Percentiles rank a stretch among this genome's conserved stretches.
phyloP scores from a whole-genome alignment of 257 asterid species.

The Lavandula angustifolia region DNA sequence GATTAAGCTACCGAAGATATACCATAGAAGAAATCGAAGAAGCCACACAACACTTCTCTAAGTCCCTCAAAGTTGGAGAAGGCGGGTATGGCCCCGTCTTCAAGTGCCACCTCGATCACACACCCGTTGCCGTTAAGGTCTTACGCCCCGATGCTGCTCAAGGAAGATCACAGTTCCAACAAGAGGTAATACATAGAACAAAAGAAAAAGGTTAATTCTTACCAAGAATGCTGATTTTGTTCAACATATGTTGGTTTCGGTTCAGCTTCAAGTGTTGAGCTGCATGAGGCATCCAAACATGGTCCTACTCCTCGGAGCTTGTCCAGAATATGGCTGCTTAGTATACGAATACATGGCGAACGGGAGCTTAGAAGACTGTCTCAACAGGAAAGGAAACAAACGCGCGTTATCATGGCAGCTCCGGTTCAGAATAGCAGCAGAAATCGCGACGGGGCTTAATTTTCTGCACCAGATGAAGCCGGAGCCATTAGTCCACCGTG shows the following conservation, averaged over 20 bases:
- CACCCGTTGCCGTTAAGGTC: constrained; percentile 79
- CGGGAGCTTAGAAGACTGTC: constrained; percentile 87
- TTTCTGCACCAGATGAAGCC: constrained; percentile 93
- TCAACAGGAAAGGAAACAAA: constrained; percentile 45
- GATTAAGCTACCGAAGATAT: constrained; percentile 59
- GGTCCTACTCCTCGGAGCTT: constrained; percentile 90
- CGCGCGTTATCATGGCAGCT: constrained; percentile 74
- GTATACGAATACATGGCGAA: constrained; percentile 83
- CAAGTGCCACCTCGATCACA: constrained; percentile 80
- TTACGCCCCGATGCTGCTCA: constrained; percentile 87
- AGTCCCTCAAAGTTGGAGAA: constrained; percentile 72
- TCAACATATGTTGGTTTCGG: not conserved
- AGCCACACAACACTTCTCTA: constrained; percentile 63
- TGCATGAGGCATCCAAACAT: constrained; percentile 89
- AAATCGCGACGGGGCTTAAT: constrained; percentile 68
- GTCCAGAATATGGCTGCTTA: constrained; percentile 90
- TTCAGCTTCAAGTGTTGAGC: constrained; percentile 78
- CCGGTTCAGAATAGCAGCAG: constrained; percentile 79
- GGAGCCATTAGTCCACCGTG: constrained; percentile 92
- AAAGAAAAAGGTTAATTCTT: not conserved
- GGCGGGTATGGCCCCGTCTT: constrained; percentile 96
- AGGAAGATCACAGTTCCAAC: constrained; percentile 81
- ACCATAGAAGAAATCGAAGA: constrained; percentile 77
- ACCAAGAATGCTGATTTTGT: not conserved
- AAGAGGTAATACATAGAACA: constrained; percentile 54